Evolutionary conservation across 2,329 filamentous ascomycete genomes (phyloP).

Genomic region (Fusarium floridanum): DNA sequence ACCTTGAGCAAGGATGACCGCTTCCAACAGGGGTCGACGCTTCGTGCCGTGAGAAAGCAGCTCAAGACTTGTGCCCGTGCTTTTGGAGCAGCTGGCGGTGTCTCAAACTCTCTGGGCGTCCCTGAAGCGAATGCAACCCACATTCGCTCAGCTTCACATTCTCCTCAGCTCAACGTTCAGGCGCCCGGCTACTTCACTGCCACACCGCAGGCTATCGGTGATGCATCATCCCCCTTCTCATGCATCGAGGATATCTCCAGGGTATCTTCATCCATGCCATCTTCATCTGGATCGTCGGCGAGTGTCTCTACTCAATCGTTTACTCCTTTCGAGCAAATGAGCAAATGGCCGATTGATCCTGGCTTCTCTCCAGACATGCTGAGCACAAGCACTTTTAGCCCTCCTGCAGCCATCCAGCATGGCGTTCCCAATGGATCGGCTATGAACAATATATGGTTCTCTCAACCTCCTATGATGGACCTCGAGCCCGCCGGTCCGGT

Average conservation of each 20-base stretch:
- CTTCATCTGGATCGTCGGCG: constrained; percentile 42
- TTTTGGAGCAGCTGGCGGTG: constrained; percentile 25
- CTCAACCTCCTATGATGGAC: constrained; percentile 48
- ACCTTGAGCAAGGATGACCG: constrained; percentile 46
- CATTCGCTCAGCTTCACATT: constrained; percentile 38
- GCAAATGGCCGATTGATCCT: constrained; percentile 44
- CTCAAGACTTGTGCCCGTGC: constrained; percentile 46
- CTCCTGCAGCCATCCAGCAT: constrained; percentile 34
- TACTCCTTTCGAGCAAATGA: constrained; percentile 41
- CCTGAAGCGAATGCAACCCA: constrained; percentile 32
- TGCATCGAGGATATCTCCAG: constrained; percentile 33
- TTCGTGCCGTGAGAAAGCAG: constrained; percentile 46
- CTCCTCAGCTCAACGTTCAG: constrained; percentile 33
- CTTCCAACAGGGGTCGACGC: constrained; percentile 42
- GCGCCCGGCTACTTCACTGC: constrained; percentile 15
- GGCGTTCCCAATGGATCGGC: constrained; percentile 41
- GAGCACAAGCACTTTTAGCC: constrained; percentile 33
- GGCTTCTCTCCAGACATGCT: constrained; percentile 42
- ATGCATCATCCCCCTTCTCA: constrained; percentile 28
- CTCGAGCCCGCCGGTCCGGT: constrained; percentile 45
- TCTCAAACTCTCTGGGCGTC: constrained; percentile 35
- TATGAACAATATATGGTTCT: constrained; percentile 47
- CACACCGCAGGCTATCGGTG: constrained; percentile 14
- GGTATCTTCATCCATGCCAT: constrained; percentile 41
- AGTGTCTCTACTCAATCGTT: constrained; percentile 37